Base-by-base conservation (phyloP, 495 filamentous ascomycete genomes). In the Lasiosphaeria miniovina region DNA sequence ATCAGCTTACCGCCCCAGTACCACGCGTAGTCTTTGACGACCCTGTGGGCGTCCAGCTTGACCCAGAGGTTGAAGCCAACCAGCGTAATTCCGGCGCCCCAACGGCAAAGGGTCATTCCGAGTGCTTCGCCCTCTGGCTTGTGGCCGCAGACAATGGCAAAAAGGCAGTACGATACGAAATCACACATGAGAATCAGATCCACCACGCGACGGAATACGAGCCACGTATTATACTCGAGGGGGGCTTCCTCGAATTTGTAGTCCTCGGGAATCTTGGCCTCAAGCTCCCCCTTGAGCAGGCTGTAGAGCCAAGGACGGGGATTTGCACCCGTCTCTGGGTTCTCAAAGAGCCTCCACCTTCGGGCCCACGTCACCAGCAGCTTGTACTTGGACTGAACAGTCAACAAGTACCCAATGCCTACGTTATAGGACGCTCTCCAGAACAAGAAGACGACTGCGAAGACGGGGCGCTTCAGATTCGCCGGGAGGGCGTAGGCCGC, bases 1-100 rank as follows among this genome's bases (percentile, higher is more conserved):
- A 31, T n/a, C 11, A 50, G 24, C 70, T 66, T 68, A 73, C 70
- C 70, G 33, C 94, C 94, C 94, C 94, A 98, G 76, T 98, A 98
- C 94, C 94, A 98, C 24, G 94, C 94, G 77, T 91, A 98, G 72
- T 98, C 95, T 76, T 98, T 98, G 65, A 98, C 94, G n/a, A 98
- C 94, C 55, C 94, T 80, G 73, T 98, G 94, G 17, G 94, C 94
- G 72, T 98, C 94, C 57, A 98, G 80, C 76, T 98, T 98, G 56
- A 98, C 94, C 95, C 95, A 98, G 15, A 97, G 83, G 74, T 98
- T 98, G 81, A 98, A 98, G 57, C 87, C 80, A 54, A 98, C 86
- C n/a, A 96, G 77, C 15, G 81, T 74, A 55, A 90, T 83, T 24
- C 95, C 94, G 38, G 84, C 80, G n/a, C 80, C 63, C 94, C 95